Evolutionary conservation across 2,329 filamentous ascomycete species (phyloP), one percentile per base, ranked within the genome.

Genomic region (Aureobasidium uvarum): DNA sequence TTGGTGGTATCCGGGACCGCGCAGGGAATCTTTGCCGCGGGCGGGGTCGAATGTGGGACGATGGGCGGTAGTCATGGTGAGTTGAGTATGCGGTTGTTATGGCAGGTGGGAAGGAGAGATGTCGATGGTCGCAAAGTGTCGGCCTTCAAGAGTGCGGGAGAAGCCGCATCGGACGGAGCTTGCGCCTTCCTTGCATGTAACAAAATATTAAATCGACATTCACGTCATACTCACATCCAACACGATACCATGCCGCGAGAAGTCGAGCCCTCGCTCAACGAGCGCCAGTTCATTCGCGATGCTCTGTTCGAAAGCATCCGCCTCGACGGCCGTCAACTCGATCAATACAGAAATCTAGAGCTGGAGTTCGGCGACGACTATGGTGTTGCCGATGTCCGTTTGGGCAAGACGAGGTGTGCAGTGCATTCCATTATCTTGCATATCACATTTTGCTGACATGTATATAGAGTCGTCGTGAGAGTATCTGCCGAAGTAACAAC

Each of bases 31-130:
- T 83, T 97, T 97, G 76, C 95, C 95, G 75, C 89, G 87, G 48
- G 94, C 93, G 70, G 95, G 95, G 77, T 99, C 95, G 75, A 99
- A 99, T 0, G 95, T 99, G 65, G 95, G 95, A 80, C 95, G 90
- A 76, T 88, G 86, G 66, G 86, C 86, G 79, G 78, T 80, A 43
- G 76, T 78, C 81, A 83, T 83, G 16, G 68, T 78, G 66, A 73
- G 68, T 11, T n/a, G 31, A 23, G 7, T 43, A 18, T 16, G 41
- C 13, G 33, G 31, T 51, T n/a, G 43, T 51, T 23, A 10, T 46
- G 5, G 58, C 16, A 23, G 23, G n/a, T 28, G 5, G 5, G 25
- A 60, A 10, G 14, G 33, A 60, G n/a, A 45, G 60, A 18, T 28
- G 16, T 13, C 20, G 36, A 28, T 45, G 41, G 41, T 36, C 38